Percentiles rank a stretch among this genome's conserved stretches.
Evolutionary conservation across 495 filamentous ascomycete species (phyloP).

Genomic region (Lophiotrema nucula): DNA sequence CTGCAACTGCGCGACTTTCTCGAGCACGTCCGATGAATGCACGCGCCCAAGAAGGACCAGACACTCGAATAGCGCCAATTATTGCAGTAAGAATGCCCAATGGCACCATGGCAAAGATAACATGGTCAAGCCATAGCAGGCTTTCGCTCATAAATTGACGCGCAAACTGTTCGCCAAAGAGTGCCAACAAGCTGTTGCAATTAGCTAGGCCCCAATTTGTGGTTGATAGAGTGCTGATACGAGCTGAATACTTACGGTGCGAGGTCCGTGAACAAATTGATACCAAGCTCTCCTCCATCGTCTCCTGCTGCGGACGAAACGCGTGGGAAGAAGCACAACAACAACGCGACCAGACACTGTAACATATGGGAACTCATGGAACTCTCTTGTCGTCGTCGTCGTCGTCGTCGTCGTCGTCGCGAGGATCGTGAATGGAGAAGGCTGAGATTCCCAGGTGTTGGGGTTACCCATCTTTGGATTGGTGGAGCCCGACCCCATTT

Average conservation of each 20-base stretch:
- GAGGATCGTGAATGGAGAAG: no score
- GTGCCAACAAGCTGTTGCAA: constrained; percentile 5
- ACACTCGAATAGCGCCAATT: constrained; percentile 12
- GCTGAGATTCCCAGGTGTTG: no score
- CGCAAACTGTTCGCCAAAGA: constrained; percentile 22
- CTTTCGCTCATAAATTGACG: constrained; percentile 20
- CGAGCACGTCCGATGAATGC: constrained; percentile 33
- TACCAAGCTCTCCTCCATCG: no score
- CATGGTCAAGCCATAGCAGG: constrained; percentile 2
- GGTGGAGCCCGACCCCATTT: no score
- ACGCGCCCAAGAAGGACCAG: constrained; percentile 6
- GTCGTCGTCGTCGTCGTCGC: no score
- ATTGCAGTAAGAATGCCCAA: constrained; percentile 23
- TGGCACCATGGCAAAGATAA: constrained; percentile 21
- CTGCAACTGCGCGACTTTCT: constrained; percentile 33
- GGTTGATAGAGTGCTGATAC: not conserved
- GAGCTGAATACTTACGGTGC: constrained; percentile 34
- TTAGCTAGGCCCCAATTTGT: not conserved
- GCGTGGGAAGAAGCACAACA: no score
- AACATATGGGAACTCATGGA: no score
- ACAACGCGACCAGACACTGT: no score
- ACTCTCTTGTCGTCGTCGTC: no score
- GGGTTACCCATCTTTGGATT: no score
- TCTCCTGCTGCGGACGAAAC: no score
- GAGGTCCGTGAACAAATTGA: constrained; percentile 40